These are phyloP conservation scores for Trifolium pratense DNA, from an alignment of 306 rosid species.

Conservation along the genomic window DNA sequence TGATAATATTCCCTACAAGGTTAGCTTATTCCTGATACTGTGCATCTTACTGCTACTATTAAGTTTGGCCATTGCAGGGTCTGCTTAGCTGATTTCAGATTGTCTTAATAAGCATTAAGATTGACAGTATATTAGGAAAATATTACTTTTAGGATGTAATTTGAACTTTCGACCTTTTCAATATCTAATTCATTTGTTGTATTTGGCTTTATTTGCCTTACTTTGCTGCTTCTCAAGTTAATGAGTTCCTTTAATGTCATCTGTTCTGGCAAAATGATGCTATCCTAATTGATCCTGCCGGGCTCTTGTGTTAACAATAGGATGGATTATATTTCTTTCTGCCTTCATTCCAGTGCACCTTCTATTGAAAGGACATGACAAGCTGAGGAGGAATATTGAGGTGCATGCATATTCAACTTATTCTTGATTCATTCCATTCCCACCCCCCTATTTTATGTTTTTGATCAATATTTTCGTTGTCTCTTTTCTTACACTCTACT, in stretches of 20 bases:
- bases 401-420: slow-evolving; percentile 55
- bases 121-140: slow-evolving; percentile 24
- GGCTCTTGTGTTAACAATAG: slow-evolving; percentile 79
- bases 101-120: slow-evolving; percentile 20
- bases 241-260: slow-evolving; percentile 28
- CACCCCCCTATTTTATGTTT: background rate
- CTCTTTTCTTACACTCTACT: slow-evolving; percentile 15
- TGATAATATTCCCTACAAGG: slow-evolving; percentile 83
- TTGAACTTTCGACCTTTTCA: slow-evolving; percentile 18
- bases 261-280: slow-evolving; percentile 33
- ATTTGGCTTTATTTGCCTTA: background rate
- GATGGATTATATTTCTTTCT: slow-evolving; percentile 95
- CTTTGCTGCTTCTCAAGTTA: slow-evolving; percentile 26
- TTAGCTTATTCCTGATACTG: slow-evolving; percentile 42
- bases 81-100: background rate
- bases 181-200: background rate
- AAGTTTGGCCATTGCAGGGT: slow-evolving; percentile 13
- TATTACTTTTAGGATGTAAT: too few relatives aligned
- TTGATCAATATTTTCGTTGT: slow-evolving; percentile 13
- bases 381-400: slow-evolving; percentile 78
- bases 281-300: slow-evolving; percentile 54
- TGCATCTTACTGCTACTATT: slow-evolving; percentile 1
- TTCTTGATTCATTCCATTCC: slow-evolving; percentile 34
- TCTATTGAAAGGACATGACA: slow-evolving; percentile 72
- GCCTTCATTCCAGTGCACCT: slow-evolving; percentile 80